Evolutionary conservation across 75 land plant species (phyloP).

Genomic region (Larix kaempferi): DNA sequence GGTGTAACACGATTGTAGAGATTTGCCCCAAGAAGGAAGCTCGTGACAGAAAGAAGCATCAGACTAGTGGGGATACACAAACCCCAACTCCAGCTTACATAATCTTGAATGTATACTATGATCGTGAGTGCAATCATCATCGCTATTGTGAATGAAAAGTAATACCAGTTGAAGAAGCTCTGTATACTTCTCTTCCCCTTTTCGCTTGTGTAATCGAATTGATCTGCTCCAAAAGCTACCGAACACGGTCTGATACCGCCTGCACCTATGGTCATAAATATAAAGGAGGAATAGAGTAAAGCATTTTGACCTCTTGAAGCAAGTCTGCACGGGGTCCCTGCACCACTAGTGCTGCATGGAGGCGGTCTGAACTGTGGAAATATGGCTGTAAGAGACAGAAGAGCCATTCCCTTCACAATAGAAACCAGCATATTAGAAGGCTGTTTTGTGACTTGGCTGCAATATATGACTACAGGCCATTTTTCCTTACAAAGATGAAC

Average conservation of each 20-base stretch:
- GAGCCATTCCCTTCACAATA: constrained; percentile 1
- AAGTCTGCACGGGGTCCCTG: background rate
- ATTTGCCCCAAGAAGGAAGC: constrained; percentile 48
- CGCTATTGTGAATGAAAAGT: constrained; percentile 44
- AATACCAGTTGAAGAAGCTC: constrained; percentile 57
- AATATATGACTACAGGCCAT: too few relatives aligned
- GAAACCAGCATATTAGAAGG: background rate
- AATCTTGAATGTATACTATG: constrained; percentile 55
- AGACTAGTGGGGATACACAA: constrained; percentile 38
- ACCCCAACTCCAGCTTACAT: constrained; percentile 63
- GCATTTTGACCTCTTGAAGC: constrained; percentile 11
- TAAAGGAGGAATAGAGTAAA: constrained; percentile 31
- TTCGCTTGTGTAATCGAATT: constrained; percentile 17
- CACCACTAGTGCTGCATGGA: background rate
- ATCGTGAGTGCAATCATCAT: constrained; percentile 43
- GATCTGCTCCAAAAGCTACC: constrained; percentile 54
- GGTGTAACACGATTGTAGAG: constrained; percentile 50
- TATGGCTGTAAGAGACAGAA: background rate
- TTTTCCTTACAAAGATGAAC: too few relatives aligned
- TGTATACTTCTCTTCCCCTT: constrained; percentile 12
- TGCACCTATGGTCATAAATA: constrained; percentile 39
- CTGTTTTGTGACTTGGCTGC: too few relatives aligned
- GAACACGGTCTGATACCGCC: constrained; percentile 66
- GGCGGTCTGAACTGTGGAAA: background rate
- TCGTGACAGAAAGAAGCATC: constrained; percentile 35